Base-by-base conservation (phyloP, 345 rosid species). In the Pugionium cornutum region DNA sequence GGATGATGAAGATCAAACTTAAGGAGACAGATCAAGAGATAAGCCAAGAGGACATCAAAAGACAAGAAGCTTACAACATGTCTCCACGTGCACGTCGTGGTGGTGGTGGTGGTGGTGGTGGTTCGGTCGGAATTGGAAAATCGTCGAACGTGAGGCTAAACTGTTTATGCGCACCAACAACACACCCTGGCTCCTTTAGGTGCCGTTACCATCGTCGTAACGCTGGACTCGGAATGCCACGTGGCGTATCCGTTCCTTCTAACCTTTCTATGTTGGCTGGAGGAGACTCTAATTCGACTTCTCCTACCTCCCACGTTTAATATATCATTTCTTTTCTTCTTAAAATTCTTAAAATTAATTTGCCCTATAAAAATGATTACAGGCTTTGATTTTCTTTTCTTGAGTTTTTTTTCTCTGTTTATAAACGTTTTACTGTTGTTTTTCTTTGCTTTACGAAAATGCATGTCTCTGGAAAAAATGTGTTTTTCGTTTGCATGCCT, bases 151-250 rank as follows among this genome's bases (percentile, higher is more conserved):
- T 52, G 11, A 68, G 80, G 72, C 29, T 18, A 48, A 84, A 72
- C 72, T 88, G 95, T 67, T 81, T 85, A 29, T 88, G 95, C 72
- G 81, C 95, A 6, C 95, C 95, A 4, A 88, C 96, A 10, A 88
- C 91, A 1, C 96, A 86, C 32, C 81, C 70, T 0, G 96, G 96
- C 37, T 88, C 96, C 0, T 88, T 88, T 66, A 64, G 89, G 70
- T 88, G 96, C 77, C 83, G 91, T 7, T 66, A 82, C 78, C 96
- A 88, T 56, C 62, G 96, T 27, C 59, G 77, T 18, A 74, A 6
- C 32, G 56, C 42, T 5, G 58, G 60, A 49, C 62, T 50, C 1
- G 71, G 82, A 28, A 72, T 88, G 70, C 27, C 79, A 3, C 84
- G 88, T 18, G 80, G 82, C 7, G 77, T 73, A 18, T 88, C 95